Evolutionary conservation across 1,284 basidiomycete species (phyloP), one percentile per base, ranked within the genome.

Genomic region (Apiotrichum akiyoshidainum): DNA sequence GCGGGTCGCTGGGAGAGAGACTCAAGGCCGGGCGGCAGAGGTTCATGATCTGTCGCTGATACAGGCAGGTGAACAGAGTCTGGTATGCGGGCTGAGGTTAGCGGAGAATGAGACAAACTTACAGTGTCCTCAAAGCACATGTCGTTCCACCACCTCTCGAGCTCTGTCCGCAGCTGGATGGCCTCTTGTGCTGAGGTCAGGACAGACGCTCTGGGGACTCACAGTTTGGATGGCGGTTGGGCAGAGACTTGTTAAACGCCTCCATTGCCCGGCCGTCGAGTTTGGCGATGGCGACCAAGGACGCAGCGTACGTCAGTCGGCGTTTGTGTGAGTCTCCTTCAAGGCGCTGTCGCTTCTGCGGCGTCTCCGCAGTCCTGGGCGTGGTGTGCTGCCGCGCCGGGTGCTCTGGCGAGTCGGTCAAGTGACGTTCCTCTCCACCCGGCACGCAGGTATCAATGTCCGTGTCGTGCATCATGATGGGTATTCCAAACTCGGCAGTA

Each of bases 121-220:
- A 39, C 37, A 39, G 11, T 39, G 16, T 39, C 17, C 31, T 58
- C 54, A 33, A 60, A 51, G 39, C 46, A 58, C 7, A 65, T 60
- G 40, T 67, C 67, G 50, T 64, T 65, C 67, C 67, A 68, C 67
- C 67, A 68, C 14, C 51, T 47, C 22, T 68, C 67, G 17, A 68
- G 59, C 26, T 57, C 55, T 16, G 60, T 58, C 17, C 65, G 59
- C 21, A 68, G 52, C n/a, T 52, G 51, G 2, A 68, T 49, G 2
- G 59, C 55, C 19, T 65, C 66, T n/a, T 57, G 46, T 6, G 54
- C 66, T 67, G 3, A 7, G 17, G 19, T n/a, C 16, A 46, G n/a
- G 22, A 21, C 37, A 19, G 2, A 21, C 12, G 2, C n/a, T 31
- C 34, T 5, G 21, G 5, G n/a, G 2, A 58, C 65, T 51, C 33